Base-by-base conservation (phyloP, 768 basidiomycete genomes). In the Steccherinum ochraceum region DNA sequence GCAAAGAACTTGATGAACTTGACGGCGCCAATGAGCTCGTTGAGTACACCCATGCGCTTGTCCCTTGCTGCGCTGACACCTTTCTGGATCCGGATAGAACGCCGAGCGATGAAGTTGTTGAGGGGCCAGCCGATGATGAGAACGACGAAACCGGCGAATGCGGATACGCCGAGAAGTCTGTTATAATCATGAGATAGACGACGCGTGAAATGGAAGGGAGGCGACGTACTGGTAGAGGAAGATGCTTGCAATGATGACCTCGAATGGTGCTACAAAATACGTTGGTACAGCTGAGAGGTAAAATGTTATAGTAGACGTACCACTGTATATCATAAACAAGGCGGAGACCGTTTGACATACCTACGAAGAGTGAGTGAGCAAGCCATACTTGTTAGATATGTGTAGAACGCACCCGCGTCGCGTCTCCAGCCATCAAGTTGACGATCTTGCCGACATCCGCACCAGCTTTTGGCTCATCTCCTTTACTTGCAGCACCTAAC, bases 401-500 rank as follows among this genome's bases (percentile, higher is more conserved):
- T n/a, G n/a, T n/a, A n/a, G n/a, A n/a, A 43, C 41, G 21, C 10
- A 43, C n/a, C 7, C 18, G 41, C 10, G 41, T 85, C 2, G 83
- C 81, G 62, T 91, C 89, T 5, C 79, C 81, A 12, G 87, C 82
- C 90, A 94, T 94, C 27, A 93, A 67, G 56, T 91, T 90, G 49
- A 93, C 89, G 48, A 94, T 89, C 64, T 93, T 93, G 12, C 93
- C 93, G 12, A 88, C 75, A 62, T 92, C 88, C 5, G 93, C 93
- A 13, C 89, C 87, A 0, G 84, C 78, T 57, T 80, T 84, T 1
- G 83, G 79, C 24, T 88, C 72, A 52, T 69, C 69, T 26, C 46
- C 65, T 60, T 67, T 75, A 45, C 54, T 53, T 23, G 24, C 12
- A 4, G 20, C 45, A 24, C 25, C 10, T 10, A 44, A 21, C 23